Evolutionary conservation across 169 alveolate species (phyloP).

Genomic region (Plasmodium fragile): DNA sequence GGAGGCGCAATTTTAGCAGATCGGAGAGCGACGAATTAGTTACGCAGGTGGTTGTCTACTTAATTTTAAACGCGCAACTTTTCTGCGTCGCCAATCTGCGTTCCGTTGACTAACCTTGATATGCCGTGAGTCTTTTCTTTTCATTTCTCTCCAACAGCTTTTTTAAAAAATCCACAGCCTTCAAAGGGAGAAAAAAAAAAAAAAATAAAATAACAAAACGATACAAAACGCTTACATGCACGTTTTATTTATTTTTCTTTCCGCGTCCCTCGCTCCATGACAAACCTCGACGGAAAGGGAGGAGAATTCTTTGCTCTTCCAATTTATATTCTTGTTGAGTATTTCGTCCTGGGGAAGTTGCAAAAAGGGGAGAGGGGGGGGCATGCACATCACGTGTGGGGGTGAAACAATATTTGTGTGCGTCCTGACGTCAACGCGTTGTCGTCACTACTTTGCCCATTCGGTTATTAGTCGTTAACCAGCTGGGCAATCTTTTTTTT

Average conservation of each 20-base stretch:
- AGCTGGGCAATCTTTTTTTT: not conserved
- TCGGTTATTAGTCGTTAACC: not conserved
- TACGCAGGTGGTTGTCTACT: not conserved
- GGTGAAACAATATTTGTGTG: not conserved
- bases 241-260: not conserved
- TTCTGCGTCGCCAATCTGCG: not conserved
- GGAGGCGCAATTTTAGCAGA: not conserved
- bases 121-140: slow-evolving; percentile 65
- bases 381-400: not conserved
- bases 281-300: slow-evolving; percentile 61
- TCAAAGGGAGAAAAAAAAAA: slow-evolving; percentile 5
- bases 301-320: slow-evolving; percentile 65
- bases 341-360: slow-evolving; percentile 25
- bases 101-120: slow-evolving; percentile 17
- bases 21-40: not conserved
- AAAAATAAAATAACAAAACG: not conserved
- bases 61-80: not conserved
- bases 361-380: not conserved
- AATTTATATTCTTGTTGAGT: slow-evolving; percentile 47
- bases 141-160: slow-evolving; percentile 62
- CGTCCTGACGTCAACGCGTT: not conserved
- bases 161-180: slow-evolving; percentile 70
- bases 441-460: not conserved
- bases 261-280: not conserved
- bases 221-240: not conserved